Conservation (phyloP, 805 yeast genomes). For the Myxozyma neglecta region DNA sequence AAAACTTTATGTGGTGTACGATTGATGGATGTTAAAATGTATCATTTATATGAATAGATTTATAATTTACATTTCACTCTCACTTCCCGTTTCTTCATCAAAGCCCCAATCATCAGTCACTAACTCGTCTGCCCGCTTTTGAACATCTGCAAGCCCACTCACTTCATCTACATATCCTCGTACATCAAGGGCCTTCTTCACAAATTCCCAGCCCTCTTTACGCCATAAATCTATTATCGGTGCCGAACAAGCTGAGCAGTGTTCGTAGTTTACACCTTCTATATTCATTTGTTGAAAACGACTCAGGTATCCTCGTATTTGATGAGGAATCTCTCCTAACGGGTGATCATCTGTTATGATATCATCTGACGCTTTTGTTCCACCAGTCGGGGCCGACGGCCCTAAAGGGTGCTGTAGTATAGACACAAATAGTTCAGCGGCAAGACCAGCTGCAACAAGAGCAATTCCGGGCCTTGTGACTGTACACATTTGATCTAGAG, state of each 20-base stretch:
- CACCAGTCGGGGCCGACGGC: conserved; percentile 44
- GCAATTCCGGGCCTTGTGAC: conserved; percentile 98
- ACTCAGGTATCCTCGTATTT: conserved; percentile 80
- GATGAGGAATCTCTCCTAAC: conserved; percentile 82
- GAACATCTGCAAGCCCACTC: conserved; percentile 77
- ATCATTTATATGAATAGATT: background rate
- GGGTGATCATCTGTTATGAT: conserved; percentile 40
- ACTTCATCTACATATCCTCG: conserved; percentile 67
- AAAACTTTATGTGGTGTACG: background rate
- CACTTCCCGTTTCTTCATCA: conserved; percentile 17
- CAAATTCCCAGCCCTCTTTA: conserved; percentile 75
- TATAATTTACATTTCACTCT: background rate
- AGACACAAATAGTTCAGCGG: conserved; percentile 79
- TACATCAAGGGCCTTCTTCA: conserved; percentile 65
- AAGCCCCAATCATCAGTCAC: conserved; percentile 34
- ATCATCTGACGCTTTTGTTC: conserved; percentile 10
- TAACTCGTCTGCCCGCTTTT: conserved; percentile 62
- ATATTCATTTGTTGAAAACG: conserved; percentile 64
- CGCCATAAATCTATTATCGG: conserved; percentile 55
- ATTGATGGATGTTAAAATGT: background rate
- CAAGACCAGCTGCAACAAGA: conserved; percentile 76
- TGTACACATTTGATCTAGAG: conserved; percentile 97
- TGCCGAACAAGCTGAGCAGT: conserved; percentile 85
- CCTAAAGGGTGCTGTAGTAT: conserved; percentile 64
- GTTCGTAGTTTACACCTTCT: conserved; percentile 66